Evolutionary conservation across 257 asterid species (phyloP), one percentile per base, ranked within the genome.

Genomic region (Scutellaria barbata): DNA sequence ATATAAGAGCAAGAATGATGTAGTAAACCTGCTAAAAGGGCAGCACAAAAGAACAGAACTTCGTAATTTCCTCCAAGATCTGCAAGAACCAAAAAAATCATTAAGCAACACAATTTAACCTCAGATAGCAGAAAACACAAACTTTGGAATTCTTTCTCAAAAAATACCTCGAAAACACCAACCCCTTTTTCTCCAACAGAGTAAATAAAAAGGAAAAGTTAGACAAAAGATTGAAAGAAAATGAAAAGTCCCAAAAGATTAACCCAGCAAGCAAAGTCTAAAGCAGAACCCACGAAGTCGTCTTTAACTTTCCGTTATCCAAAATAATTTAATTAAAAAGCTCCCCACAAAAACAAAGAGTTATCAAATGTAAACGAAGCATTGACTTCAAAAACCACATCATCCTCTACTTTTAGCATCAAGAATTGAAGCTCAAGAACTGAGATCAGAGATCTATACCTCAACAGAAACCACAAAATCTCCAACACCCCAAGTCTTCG

Each of bases 381-480:
- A 75, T 63, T 72, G 78, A 78, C 77, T 77, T 74, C 52, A 56
- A 68, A 56, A 46, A 37, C 54, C 8, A 57, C 71, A 68, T 43
- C 17, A 61, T 40, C 46, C 41, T 46, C 41, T 68, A 64, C 67
- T 69, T 68, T 73, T 43, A 66, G 45, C 51, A 17, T 56, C 50
- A 47, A 76, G 25, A 66, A 64, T 53, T 35, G 17, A 71, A 70
- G 71, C 11, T 17, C 39, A 58, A 72, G 66, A 63, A 58, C 46
- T 53, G 68, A 48, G 71, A 79, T 61, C 71, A 77, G 63, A 79
- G 78, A 79, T 79, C 74, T 55, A 73, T 46, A 79, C 80, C 83
- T 73, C 18, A n/a, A 52, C 16, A 17, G 66, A 39, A n/a, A 37
- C 18, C 33, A 46, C 47, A 16, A 47, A 66, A 18, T 68, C 71